These are phyloP conservation scores for Salicornia ramosissima DNA, from an alignment of 148 eudicot genomes.

Conservation along the genomic window DNA sequence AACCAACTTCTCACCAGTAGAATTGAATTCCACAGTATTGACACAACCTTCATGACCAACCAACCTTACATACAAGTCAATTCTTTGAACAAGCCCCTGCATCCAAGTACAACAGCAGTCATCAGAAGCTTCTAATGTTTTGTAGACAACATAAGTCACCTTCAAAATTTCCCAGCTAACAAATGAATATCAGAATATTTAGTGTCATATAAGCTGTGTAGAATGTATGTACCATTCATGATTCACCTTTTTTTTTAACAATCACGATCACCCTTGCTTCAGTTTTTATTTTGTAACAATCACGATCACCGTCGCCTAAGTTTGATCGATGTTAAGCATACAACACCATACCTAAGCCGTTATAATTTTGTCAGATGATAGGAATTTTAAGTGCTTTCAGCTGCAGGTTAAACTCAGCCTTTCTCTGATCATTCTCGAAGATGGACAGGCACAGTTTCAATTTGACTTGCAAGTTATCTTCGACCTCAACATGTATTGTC, in stretches of 20 bases:
- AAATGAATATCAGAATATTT: background rate
- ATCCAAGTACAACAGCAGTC: slow-evolving; percentile 13
- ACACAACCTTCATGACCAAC: slow-evolving; percentile 77
- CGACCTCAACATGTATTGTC: background rate
- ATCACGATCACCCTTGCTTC: too few species aligned
- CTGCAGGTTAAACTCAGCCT: background rate
- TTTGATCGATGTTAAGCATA: too few species aligned
- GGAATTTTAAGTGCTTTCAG: background rate
- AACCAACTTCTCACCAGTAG: slow-evolving; percentile 56
- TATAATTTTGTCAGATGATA: background rate
- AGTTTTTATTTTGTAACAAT: too few species aligned
- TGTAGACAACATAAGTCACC: background rate
- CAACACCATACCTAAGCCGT: background rate
- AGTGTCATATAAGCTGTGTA: background rate
- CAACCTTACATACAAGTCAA: slow-evolving; percentile 58
- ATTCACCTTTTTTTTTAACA: too few species aligned
- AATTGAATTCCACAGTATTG: slow-evolving; percentile 61
- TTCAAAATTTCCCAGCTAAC: background rate
- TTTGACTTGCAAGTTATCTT: background rate
- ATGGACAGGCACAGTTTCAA: background rate
- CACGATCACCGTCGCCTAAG: background rate
- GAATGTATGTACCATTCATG: too few species aligned
- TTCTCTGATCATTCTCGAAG: background rate
- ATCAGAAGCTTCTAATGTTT: background rate
- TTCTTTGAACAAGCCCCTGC: slow-evolving; percentile 52